A percentile compares a stretch with the other conserved stretches of the same genome.
Conservation (phyloP, 2,329 filamentous ascomycete genomes). For the Herpomyces periplanetae region DNA sequence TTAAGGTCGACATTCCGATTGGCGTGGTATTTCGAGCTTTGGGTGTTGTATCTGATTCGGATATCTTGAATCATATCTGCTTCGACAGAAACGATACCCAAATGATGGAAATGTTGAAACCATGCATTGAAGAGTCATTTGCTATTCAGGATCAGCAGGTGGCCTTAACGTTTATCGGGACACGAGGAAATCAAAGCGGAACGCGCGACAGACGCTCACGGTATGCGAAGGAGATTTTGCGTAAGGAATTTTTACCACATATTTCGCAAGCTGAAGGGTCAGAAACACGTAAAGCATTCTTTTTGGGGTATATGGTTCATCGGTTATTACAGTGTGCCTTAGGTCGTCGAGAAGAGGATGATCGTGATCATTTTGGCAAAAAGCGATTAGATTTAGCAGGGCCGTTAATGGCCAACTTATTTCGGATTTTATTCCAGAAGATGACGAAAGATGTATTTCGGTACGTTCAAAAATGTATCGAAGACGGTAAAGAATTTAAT, state of each 20-base stretch:
- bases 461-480: constrained; percentile 67
- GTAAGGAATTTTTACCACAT: constrained; percentile 83
- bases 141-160: constrained; percentile 82
- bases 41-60: constrained; percentile 81
- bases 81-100: constrained; percentile 79
- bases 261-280: constrained; percentile 83
- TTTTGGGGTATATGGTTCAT: constrained; percentile 95
- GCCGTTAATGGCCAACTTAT: constrained; percentile 73
- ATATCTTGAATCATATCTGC: constrained; percentile 89
- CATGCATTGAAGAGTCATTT: constrained; percentile 85
- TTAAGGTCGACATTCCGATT: constrained; percentile 71
- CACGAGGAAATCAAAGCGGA: constrained; percentile 35
- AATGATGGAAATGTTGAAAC: constrained; percentile 89
- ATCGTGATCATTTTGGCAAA: constrained; percentile 95
- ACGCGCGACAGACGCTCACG: constrained; percentile 57
- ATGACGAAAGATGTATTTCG: constrained; percentile 64
- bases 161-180: constrained; percentile 76
- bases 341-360: constrained; percentile 67
- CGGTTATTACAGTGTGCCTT: constrained; percentile 70
- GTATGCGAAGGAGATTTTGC: constrained; percentile 67
- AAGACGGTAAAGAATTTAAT: constrained; percentile 58
- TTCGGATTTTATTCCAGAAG: constrained; percentile 61
- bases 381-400: constrained; percentile 86
- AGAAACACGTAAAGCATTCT: constrained; percentile 85
- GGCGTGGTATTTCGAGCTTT: constrained; percentile 81